These are phyloP conservation scores for Phlebopus sp. DNA, from an alignment of 1,284 basidiomycete species.

Conservation along the genomic window DNA sequence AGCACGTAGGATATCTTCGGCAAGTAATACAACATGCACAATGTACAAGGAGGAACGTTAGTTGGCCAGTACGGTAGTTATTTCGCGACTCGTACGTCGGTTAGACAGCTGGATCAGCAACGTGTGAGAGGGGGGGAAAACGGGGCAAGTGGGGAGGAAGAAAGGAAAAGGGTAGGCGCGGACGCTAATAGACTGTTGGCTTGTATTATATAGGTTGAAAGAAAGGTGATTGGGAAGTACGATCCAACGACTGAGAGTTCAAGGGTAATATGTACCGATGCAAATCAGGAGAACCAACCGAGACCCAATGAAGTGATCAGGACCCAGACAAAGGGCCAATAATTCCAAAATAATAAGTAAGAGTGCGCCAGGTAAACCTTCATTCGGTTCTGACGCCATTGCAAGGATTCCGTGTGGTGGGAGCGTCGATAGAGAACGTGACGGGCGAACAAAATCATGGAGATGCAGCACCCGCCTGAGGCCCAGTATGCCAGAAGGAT, in stretches of 20 bases:
- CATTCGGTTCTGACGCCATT: neutral
- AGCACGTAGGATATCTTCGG: constrained; percentile 13
- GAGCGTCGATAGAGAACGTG: no score
- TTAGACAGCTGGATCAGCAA: no score
- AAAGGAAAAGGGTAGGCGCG: constrained; percentile 4
- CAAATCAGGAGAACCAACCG: constrained; percentile 1
- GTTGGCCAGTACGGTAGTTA: constrained; percentile 7
- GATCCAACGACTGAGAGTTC: constrained; percentile 20
- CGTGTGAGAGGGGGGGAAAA: neutral
- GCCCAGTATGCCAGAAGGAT: constrained; percentile 37
- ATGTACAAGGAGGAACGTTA: constrained; percentile 18
- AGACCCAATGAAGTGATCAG: neutral
- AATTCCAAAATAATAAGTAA: constrained; percentile 36
- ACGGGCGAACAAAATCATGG: constrained; percentile 13
- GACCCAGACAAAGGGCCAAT: constrained; percentile 25
- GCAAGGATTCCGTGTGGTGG: neutral
- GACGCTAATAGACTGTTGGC: constrained; percentile 18
- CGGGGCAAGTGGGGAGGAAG: neutral
- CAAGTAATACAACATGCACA: constrained; percentile 24
- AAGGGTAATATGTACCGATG: constrained; percentile 29
- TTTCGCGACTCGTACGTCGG: no score
- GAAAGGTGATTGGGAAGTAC: constrained; percentile 1
- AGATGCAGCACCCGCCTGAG: constrained; percentile 19
- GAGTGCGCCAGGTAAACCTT: neutral
- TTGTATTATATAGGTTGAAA: constrained; percentile 18